Base-by-base conservation (phyloP, 352 stramenopile genomes). In the Phytopythium vexans region DNA sequence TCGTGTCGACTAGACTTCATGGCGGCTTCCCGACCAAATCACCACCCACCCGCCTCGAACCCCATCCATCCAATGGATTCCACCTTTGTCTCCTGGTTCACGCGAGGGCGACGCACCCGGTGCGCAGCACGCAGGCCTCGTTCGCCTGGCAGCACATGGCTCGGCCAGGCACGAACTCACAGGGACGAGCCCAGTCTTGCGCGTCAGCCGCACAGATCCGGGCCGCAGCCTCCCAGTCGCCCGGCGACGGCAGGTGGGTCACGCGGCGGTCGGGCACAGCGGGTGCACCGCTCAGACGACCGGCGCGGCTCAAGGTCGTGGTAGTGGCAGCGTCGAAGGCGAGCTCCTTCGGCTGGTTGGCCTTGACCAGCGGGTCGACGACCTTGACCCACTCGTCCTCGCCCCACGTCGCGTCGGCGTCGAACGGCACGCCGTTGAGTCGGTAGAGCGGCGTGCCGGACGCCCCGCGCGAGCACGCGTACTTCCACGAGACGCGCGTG, bases 391-490 rank as follows among this genome's bases (percentile, higher is more conserved):
- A 90, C 39, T 90, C 69, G 5, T 84, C 68, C 21, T 83, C 67
- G 15, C 54, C 73, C 82, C 82, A 92, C 0, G 72, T 58, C n/a
- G 83, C 67, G 48, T 85, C 79, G 4, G 80, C 77, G 21, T 89
- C 74, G 41, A 89, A 83, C 2, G 81, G 81, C 15, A 92, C 81
- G 47, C 82, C 81, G 33, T 94, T 94, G 47, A 94, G 62, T 12
- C 66, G 85, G 60, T 94, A 94, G 61, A 88, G 64, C 11, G 83
- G 83, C 14, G 81, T 94, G 11, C 83, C 83, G 27, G 81, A 84
- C 54, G 83, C 82, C 43, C 74, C 73, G 42, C 83, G 74, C 2
- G 83, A 75, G 63, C 83, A 94, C 39, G 77, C 71, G 69, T 94
- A 91, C 62, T 94, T 94, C 83, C 83, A 94, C 16, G 73, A 71